These are phyloP conservation scores for Syzygium oleosum DNA, from an alignment of 345 rosid species.

Conservation along the genomic window DNA sequence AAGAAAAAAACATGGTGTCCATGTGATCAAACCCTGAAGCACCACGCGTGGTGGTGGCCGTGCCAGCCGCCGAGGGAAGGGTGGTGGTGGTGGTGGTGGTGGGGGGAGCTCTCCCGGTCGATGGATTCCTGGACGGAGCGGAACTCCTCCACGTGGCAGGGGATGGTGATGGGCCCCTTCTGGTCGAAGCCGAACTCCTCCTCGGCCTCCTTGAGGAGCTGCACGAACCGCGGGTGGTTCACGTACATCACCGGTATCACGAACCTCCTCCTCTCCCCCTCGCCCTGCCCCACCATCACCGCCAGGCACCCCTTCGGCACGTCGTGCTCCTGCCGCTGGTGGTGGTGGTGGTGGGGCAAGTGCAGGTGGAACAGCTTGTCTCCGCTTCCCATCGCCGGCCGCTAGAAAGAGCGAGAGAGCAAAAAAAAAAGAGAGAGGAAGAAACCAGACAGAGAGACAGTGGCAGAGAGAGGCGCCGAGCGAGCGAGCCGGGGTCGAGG, in stretches of 20 bases:
- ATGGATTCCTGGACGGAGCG: slow-evolving; percentile 59
- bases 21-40: slow-evolving; percentile 41
- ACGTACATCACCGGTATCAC: slow-evolving; percentile 71
- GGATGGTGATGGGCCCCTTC: slow-evolving; percentile 70
- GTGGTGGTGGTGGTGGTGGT: slow-evolving; percentile 26
- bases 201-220: slow-evolving; percentile 63
- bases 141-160: slow-evolving; percentile 77
- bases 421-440: neutral
- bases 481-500: no score
- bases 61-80: neutral
- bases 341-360: slow-evolving; percentile 5
- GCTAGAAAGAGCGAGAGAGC: neutral
- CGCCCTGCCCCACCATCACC: slow-evolving; percentile 71
- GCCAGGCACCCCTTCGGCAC: slow-evolving; percentile 76
- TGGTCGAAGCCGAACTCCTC: slow-evolving; percentile 77
- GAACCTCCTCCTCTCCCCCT: slow-evolving; percentile 56
- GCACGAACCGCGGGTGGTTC: slow-evolving; percentile 68
- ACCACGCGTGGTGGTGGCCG: slow-evolving; percentile 17
- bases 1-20: neutral
- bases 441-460: neutral
- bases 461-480: slow-evolving; percentile 1
- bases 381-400: neutral
- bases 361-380: slow-evolving; percentile 34
- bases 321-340: slow-evolving; percentile 14
- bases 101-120: slow-evolving; percentile 31